Conservation (phyloP, 441 rosid genomes). For the Lepidium campestre region DNA sequence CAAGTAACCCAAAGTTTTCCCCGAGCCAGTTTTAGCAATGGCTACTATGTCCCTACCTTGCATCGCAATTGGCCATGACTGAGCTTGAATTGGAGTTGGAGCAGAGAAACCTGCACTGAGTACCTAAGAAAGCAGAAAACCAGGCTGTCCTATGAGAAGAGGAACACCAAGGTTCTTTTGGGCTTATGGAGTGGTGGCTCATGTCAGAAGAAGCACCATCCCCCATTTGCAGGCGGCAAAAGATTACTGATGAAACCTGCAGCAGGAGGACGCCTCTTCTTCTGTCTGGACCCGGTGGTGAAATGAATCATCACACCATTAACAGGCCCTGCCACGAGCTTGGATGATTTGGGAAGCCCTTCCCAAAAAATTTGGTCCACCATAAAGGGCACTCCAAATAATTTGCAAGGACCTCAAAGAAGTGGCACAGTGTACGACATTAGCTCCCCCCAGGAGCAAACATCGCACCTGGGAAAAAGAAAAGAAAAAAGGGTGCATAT, state of each 20-base stretch:
- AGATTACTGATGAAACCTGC: slow-evolving; percentile 83
- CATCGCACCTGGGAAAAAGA: slow-evolving; percentile 99
- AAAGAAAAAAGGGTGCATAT: slow-evolving; percentile 24
- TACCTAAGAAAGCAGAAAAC: slow-evolving; percentile 79
- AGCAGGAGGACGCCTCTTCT: slow-evolving; percentile 96
- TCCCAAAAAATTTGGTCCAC: slow-evolving; percentile 64
- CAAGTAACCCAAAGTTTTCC: slow-evolving; percentile 96
- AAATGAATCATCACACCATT: slow-evolving; percentile 73
- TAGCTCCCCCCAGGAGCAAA: slow-evolving; percentile 99
- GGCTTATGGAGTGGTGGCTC: slow-evolving; percentile 40
- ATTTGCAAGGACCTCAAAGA: slow-evolving; percentile 68
- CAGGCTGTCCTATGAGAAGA: slow-evolving; percentile 52
- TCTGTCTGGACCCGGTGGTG: slow-evolving; percentile 76
- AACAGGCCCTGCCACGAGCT: slow-evolving; percentile 74
- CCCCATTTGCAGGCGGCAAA: slow-evolving; percentile 79
- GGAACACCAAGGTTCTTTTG: slow-evolving; percentile 44
- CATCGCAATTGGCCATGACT: slow-evolving; percentile 97
- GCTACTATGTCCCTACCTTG: slow-evolving; percentile 94
- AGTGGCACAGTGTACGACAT: slow-evolving; percentile 99
- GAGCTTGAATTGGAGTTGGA: slow-evolving; percentile 99
- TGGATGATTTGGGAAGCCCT: slow-evolving; percentile 68
- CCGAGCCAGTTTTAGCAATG: slow-evolving; percentile 97
- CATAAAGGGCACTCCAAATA: slow-evolving; percentile 72
- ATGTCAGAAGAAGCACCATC: slow-evolving; percentile 96
- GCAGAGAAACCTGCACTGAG: slow-evolving; percentile 84